These are phyloP conservation scores for Penicillium mononematosum DNA, from an alignment of 495 filamentous ascomycete species.

Conservation along the genomic window DNA sequence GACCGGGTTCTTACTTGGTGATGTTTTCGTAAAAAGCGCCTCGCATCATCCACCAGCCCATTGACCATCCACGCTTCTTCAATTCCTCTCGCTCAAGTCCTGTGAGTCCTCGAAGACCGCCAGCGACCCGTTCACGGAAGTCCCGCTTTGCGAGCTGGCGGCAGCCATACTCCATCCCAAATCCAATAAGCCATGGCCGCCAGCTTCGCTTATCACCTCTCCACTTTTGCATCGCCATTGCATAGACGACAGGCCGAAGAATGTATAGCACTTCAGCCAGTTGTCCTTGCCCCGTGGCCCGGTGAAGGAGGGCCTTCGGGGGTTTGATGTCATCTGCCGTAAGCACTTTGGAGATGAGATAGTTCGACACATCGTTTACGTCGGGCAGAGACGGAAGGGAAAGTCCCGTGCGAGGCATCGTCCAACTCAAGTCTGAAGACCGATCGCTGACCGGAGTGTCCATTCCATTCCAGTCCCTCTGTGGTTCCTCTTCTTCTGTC, in stretches of 20 bases:
- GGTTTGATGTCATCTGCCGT: slow-evolving; percentile 96
- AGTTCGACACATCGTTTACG: slow-evolving; percentile 74
- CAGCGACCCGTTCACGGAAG: slow-evolving; percentile 63
- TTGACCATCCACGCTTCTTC: slow-evolving; percentile 77
- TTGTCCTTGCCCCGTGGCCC: slow-evolving; percentile 65
- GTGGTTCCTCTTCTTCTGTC: slow-evolving; percentile 55
- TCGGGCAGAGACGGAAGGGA: slow-evolving; percentile 78
- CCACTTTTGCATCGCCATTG: slow-evolving; percentile 74
- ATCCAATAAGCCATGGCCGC: slow-evolving; percentile 87
- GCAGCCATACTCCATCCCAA: slow-evolving; percentile 83
- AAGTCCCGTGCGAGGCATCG: slow-evolving; percentile 92
- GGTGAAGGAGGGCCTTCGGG: slow-evolving; percentile 74
- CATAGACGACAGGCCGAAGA: slow-evolving; percentile 83
- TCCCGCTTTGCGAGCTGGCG: slow-evolving; percentile 76
- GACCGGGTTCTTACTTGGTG: slow-evolving; percentile 59
- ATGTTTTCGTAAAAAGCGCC: slow-evolving; percentile 95
- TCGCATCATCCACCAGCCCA: slow-evolving; percentile 93
- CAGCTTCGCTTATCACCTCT: slow-evolving; percentile 63
- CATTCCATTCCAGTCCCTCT: slow-evolving; percentile 46
- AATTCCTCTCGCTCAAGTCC: slow-evolving; percentile 86
- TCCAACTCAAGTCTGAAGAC: slow-evolving; percentile 61
- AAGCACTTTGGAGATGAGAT: slow-evolving; percentile 86
- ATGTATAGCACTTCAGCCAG: slow-evolving; percentile 89
- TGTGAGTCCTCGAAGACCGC: slow-evolving; percentile 68
- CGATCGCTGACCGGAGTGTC: slow-evolving; percentile 48